Conservation (phyloP, 2,329 filamentous ascomycete species). For the Chrysoporthe austroafricana region DNA sequence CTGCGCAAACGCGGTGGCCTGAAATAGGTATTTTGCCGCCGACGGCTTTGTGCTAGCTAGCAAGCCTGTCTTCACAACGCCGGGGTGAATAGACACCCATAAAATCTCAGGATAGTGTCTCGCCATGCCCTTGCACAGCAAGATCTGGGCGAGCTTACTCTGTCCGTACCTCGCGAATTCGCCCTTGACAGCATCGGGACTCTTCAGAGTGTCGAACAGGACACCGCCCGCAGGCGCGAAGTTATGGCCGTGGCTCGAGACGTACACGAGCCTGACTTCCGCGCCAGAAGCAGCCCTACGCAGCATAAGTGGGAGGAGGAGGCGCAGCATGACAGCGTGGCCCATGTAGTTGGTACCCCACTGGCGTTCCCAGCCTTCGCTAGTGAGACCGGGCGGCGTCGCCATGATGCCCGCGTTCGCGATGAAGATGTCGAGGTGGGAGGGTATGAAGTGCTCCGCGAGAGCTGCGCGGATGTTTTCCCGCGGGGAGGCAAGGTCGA, state of each 20-base stretch:
- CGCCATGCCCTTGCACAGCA: conserved; percentile 35
- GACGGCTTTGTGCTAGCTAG: neutral
- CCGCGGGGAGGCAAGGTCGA: conserved; percentile 56
- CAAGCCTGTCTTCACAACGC: conserved; percentile 36
- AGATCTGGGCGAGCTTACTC: conserved; percentile 38
- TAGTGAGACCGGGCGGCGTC: conserved; percentile 39
- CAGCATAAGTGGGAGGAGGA: conserved; percentile 38
- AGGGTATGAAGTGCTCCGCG: neutral
- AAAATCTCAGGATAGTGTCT: conserved; percentile 32
- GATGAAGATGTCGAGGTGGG: conserved; percentile 3
- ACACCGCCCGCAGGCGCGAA: conserved; percentile 33
- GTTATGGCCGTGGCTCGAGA: conserved; percentile 35
- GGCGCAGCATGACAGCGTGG: conserved; percentile 47
- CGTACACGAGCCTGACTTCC: conserved; percentile 37
- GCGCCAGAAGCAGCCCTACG: conserved; percentile 33
- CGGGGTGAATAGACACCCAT: conserved; percentile 34
- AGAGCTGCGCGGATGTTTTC: neutral
- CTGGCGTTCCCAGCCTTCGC: conserved; percentile 53
- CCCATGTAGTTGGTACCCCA: conserved; percentile 55
- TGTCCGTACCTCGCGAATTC: conserved; percentile 35
- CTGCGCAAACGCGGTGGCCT: conserved; percentile 29
- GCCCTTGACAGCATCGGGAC: conserved; percentile 27
- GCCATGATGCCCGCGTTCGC: conserved; percentile 50
- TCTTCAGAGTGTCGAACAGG: conserved; percentile 36
- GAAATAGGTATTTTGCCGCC: conserved; percentile 21